These are phyloP conservation scores for Exophiala aquamarina DNA, from an alignment of 2,329 filamentous ascomycete genomes.

Conservation along the genomic window DNA sequence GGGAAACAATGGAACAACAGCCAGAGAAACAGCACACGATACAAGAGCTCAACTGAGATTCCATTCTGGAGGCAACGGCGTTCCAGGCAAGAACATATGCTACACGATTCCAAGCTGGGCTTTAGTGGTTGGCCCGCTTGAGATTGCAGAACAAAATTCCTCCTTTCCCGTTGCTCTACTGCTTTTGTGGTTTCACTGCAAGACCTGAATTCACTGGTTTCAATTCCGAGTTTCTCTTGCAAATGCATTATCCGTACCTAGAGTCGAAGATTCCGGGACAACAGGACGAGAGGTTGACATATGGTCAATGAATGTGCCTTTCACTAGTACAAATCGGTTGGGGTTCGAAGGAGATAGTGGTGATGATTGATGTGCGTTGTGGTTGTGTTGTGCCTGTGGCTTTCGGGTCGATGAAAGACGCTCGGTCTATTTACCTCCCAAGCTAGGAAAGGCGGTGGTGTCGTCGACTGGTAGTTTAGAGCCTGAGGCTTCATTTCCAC, in stretches of 20 bases:
- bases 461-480: slow-evolving; percentile 26
- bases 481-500: slow-evolving; percentile 29
- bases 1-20: no score
- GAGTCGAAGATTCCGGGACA: slow-evolving; percentile 6
- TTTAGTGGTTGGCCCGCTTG: slow-evolving; percentile 12
- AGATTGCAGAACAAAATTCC: slow-evolving; percentile 24
- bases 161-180: slow-evolving; percentile 19
- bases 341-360: slow-evolving; percentile 12
- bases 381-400: neutral
- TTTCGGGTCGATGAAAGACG: neutral
- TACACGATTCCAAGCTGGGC: slow-evolving; percentile 25
- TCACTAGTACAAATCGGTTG: slow-evolving; percentile 23
- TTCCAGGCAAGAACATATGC: slow-evolving; percentile 19
- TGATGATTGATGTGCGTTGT: slow-evolving; percentile 3
- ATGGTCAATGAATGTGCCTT: slow-evolving; percentile 19
- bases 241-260: slow-evolving; percentile 16
- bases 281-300: slow-evolving; percentile 11
- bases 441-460: slow-evolving; percentile 28
- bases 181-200: slow-evolving; percentile 14
- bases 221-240: slow-evolving; percentile 16
- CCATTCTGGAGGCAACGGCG: slow-evolving; percentile 20
- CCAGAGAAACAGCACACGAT: no score
- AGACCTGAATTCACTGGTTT: neutral
- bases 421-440: slow-evolving; percentile 27
- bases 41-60: slow-evolving; percentile 17